Evolutionary conservation across 2,329 filamentous ascomycete genomes (phyloP).

Genomic region (Pseudodiploospora longispora): DNA sequence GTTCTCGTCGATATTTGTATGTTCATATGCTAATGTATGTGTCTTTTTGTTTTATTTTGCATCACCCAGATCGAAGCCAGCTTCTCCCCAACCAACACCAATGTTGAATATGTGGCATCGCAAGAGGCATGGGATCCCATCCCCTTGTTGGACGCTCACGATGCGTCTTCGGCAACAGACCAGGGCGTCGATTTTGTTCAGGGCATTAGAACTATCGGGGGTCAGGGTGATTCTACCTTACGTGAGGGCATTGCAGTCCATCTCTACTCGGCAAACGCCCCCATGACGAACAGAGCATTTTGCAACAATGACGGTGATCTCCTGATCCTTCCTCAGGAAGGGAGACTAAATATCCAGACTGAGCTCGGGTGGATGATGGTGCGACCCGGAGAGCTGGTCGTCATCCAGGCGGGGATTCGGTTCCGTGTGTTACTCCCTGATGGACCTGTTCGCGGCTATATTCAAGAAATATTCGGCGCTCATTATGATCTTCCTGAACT

Average conservation of each 20-base stretch:
- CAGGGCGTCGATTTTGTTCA: conserved; percentile 33
- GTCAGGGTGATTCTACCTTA: conserved; percentile 38
- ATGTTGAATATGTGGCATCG: conserved; percentile 36
- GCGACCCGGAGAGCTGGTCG: conserved; percentile 58
- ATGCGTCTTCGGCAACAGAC: not conserved
- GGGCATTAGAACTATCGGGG: conserved; percentile 38
- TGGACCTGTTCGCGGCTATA: conserved; percentile 56
- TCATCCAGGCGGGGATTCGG: conserved; percentile 58
- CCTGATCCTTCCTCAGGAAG: conserved; percentile 57
- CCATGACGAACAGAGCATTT: conserved; percentile 37
- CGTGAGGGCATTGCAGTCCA: conserved; percentile 39
- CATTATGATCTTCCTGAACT: conserved; percentile 60
- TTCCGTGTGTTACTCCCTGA: conserved; percentile 27
- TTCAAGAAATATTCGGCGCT: conserved; percentile 57
- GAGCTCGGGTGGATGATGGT: conserved; percentile 58
- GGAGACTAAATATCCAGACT: conserved; percentile 58
- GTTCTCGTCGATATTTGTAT: not conserved
- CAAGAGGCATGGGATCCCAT: conserved; percentile 44
- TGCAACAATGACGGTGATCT: conserved; percentile 51
- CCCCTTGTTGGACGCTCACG: conserved; percentile 9
- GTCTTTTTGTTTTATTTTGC: too few relatives aligned
- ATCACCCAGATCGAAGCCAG: conserved; percentile 25
- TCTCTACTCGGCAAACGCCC: conserved; percentile 35
- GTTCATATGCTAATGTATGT: too few relatives aligned
- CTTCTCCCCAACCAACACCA: conserved; percentile 38